phyloP scores from a whole-genome alignment of 1,284 basidiomycete genomes.

The Gastroboletus turbinatus region DNA sequence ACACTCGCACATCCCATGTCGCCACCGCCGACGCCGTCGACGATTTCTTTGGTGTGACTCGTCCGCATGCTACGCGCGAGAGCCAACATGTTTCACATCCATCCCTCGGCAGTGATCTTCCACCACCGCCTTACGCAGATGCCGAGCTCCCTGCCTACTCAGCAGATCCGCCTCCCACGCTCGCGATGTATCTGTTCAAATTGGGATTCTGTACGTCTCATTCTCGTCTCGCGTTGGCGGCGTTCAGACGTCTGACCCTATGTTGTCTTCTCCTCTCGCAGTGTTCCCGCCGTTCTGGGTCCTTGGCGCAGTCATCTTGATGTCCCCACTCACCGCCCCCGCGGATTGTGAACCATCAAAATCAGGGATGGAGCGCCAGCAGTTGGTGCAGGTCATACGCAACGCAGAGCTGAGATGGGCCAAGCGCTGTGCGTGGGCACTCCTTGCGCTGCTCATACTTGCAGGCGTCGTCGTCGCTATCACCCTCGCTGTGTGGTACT shows the following conservation, averaged over 20 bases:
- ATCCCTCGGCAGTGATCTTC: background rate
- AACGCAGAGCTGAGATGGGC: slow-evolving; percentile 43
- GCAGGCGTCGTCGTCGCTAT: slow-evolving; percentile 18
- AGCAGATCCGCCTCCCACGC: slow-evolving; percentile 19
- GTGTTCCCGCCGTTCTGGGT: slow-evolving; percentile 54
- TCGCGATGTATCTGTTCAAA: slow-evolving; percentile 34
- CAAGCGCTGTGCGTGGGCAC: slow-evolving; percentile 32
- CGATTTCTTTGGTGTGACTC: slow-evolving; percentile 22
- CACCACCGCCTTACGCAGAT: slow-evolving; percentile 24
- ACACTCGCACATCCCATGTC: background rate
- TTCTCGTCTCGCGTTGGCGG: background rate
- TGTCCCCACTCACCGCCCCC: slow-evolving; percentile 41
- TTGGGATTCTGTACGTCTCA: slow-evolving; percentile 28
- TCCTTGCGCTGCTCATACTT: slow-evolving; percentile 23
- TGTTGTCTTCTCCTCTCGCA: slow-evolving; percentile 15
- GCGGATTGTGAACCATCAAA: slow-evolving; percentile 45
- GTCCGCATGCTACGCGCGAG: slow-evolving; percentile 5
- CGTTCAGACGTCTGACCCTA: background rate
- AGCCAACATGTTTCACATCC: slow-evolving; percentile 23
- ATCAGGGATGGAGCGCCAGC: slow-evolving; percentile 45
- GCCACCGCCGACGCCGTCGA: slow-evolving; percentile 12
- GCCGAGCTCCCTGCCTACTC: slow-evolving; percentile 28
- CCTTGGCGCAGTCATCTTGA: slow-evolving; percentile 45
- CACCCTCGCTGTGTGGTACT: background rate
- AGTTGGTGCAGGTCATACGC: slow-evolving; percentile 38